phyloP scores from a whole-genome alignment of 2,329 filamentous ascomycete genomes.

The Fusarium sp. region DNA sequence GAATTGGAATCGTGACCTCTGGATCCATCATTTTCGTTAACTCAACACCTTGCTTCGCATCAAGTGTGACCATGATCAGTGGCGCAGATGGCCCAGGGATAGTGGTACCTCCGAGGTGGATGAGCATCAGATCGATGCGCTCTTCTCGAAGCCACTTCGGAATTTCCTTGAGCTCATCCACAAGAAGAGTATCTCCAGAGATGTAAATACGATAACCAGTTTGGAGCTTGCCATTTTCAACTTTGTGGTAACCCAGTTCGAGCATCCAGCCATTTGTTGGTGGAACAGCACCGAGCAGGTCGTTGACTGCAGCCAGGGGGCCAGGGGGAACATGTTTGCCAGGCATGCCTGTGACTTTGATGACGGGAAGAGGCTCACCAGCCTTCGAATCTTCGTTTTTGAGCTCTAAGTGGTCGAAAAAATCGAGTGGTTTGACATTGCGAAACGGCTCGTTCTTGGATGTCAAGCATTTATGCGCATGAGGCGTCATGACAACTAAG shows the following conservation, averaged over 20 bases:
- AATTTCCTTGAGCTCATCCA: conserved; percentile 66
- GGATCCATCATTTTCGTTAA: conserved; percentile 68
- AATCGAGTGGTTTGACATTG: conserved; percentile 63
- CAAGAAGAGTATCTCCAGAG: conserved; percentile 70
- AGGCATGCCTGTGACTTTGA: conserved; percentile 69
- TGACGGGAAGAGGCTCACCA: conserved; percentile 48
- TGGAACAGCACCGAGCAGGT: conserved; percentile 59
- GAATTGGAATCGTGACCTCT: conserved; percentile 70
- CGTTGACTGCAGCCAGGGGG: conserved; percentile 49
- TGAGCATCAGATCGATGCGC: conserved; percentile 72
- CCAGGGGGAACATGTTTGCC: conserved; percentile 68
- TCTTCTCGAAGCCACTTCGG: conserved; percentile 62
- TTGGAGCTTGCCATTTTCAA: conserved; percentile 47
- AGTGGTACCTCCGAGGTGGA: conserved; percentile 73
- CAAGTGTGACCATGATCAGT: conserved; percentile 75
- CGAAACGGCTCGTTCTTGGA: conserved; percentile 61
- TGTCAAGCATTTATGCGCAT: conserved; percentile 64
- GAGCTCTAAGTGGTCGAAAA: conserved; percentile 60
- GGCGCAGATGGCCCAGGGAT: conserved; percentile 68
- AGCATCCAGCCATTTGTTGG: conserved; percentile 75
- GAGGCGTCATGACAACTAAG: conserved; percentile 71
- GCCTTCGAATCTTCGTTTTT: background rate
- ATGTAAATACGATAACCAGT: conserved; percentile 71
- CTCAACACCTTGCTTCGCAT: conserved; percentile 69
- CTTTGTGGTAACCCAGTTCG: conserved; percentile 62